phyloP scores from a whole-genome alignment of 1,139 yeast species.

The Zhuliangozyma parablackwelliae region DNA sequence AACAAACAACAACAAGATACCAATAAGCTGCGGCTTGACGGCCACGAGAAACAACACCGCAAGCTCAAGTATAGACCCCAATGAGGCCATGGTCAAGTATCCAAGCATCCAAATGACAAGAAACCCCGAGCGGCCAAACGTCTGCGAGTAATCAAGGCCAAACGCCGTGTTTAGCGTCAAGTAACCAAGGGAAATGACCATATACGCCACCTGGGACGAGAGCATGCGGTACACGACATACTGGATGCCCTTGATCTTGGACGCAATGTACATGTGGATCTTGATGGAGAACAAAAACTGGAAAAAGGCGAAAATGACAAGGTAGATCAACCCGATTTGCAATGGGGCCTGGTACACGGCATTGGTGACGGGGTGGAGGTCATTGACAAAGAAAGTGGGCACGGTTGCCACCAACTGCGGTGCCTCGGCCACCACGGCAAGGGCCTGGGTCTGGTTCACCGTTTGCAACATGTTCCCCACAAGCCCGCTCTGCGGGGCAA shows the following conservation, averaged over 20 bases:
- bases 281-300: constrained; percentile 24
- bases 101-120: constrained; percentile 45
- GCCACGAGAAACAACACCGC: constrained; percentile 35
- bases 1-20: constrained; percentile 43
- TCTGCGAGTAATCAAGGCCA: constrained; percentile 24
- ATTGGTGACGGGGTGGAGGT: constrained; percentile 20
- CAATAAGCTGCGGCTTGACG: constrained; percentile 39
- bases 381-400: constrained; percentile 18
- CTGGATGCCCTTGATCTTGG: constrained; percentile 29
- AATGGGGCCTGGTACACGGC: constrained; percentile 27
- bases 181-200: constrained; percentile 39
- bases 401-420: constrained; percentile 23
- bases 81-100: constrained; percentile 43
- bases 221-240: constrained; percentile 39
- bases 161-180: constrained; percentile 43
- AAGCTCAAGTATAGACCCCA: constrained; percentile 49
- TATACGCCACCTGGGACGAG: constrained; percentile 38
- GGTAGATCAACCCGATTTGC: constrained; percentile 29
- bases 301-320: constrained; percentile 29
- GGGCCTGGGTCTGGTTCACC: constrained; percentile 17
- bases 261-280: constrained; percentile 24
- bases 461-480: constrained; percentile 16
- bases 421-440: constrained; percentile 13
- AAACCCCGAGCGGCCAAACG: constrained; percentile 47
- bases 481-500: constrained; percentile 17